Conservation (phyloP, 208 protist species). For the Trypanosoma vivax region DNA sequence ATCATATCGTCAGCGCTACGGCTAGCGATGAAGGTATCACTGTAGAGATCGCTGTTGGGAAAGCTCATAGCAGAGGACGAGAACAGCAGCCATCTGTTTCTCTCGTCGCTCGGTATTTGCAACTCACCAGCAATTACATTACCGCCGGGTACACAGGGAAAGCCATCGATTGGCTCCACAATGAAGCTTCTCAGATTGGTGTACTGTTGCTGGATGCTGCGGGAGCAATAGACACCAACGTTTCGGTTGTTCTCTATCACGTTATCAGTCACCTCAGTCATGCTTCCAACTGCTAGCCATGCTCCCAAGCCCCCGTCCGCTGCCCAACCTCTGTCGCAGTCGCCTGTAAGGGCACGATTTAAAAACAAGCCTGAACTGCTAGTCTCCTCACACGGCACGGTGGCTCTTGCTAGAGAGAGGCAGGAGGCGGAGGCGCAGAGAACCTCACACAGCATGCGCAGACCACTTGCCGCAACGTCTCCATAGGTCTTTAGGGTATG, state of each 20-base stretch:
- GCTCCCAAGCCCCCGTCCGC: slow-evolving; percentile 75
- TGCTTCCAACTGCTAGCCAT: slow-evolving; percentile 64
- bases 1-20: no score
- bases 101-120: not conserved
- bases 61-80: not conserved
- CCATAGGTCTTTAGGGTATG: slow-evolving; percentile 34
- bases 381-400: slow-evolving; percentile 17
- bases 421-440: slow-evolving; percentile 41
- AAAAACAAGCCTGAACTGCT: not conserved
- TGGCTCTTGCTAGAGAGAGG: slow-evolving; percentile 43
- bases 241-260: slow-evolving; percentile 44
- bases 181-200: slow-evolving; percentile 1
- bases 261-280: slow-evolving; percentile 41
- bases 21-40: no score
- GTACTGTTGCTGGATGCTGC: slow-evolving; percentile 51
- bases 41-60: no score
- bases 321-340: slow-evolving; percentile 45
- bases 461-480: slow-evolving; percentile 36
- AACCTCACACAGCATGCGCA: slow-evolving; percentile 49
- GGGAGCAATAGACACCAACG: slow-evolving; percentile 51
- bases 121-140: slow-evolving; percentile 3
- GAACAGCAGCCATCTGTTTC: slow-evolving; percentile 1
- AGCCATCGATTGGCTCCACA: not conserved
- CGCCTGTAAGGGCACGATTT: slow-evolving; percentile 25
- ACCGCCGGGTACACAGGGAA: slow-evolving; percentile 6